Evolutionary conservation across 2,329 filamentous ascomycete genomes (phyloP).

Genomic region (Venturia asperata): DNA sequence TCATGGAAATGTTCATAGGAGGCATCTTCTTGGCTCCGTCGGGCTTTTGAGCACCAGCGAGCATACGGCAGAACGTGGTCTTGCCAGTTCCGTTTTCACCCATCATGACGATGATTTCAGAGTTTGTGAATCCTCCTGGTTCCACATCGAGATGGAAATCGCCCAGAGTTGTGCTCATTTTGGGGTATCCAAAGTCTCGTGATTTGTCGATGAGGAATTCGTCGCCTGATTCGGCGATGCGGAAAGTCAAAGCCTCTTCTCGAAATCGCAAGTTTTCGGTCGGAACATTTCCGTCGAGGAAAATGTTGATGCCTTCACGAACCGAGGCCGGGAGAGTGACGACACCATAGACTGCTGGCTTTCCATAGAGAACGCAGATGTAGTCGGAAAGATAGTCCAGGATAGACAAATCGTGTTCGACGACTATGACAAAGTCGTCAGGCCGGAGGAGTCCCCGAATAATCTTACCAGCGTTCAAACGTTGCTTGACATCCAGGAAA

Average conservation of each 20-base stretch:
- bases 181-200: slow-evolving; percentile 78
- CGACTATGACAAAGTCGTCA: slow-evolving; percentile 94
- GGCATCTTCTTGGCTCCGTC: slow-evolving; percentile 73
- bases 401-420: slow-evolving; percentile 98
- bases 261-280: slow-evolving; percentile 98
- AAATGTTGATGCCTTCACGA: slow-evolving; percentile 98
- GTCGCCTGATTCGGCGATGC: slow-evolving; percentile 80
- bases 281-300: slow-evolving; percentile 95
- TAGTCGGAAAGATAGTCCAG: slow-evolving; percentile 98
- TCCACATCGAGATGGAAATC: slow-evolving; percentile 80
- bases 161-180: slow-evolving; percentile 88
- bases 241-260: slow-evolving; percentile 93
- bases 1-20: slow-evolving; percentile 97
- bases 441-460: slow-evolving; percentile 85
- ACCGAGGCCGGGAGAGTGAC: slow-evolving; percentile 93
- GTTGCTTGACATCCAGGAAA: slow-evolving; percentile 98
- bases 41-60: slow-evolving; percentile 88
- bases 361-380: slow-evolving; percentile 93
- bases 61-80: slow-evolving; percentile 95
- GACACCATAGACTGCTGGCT: slow-evolving; percentile 93
- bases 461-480: slow-evolving; percentile 82
- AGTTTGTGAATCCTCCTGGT: slow-evolving; percentile 84
- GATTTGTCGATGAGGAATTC: slow-evolving; percentile 80
- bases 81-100: slow-evolving; percentile 99
- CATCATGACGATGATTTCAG: slow-evolving; percentile 99